A percentile compares a stretch with the other conserved stretches of the same genome.
phyloP scores from a whole-genome alignment of 257 asterid genomes.

The Solanum appendiculatum region DNA sequence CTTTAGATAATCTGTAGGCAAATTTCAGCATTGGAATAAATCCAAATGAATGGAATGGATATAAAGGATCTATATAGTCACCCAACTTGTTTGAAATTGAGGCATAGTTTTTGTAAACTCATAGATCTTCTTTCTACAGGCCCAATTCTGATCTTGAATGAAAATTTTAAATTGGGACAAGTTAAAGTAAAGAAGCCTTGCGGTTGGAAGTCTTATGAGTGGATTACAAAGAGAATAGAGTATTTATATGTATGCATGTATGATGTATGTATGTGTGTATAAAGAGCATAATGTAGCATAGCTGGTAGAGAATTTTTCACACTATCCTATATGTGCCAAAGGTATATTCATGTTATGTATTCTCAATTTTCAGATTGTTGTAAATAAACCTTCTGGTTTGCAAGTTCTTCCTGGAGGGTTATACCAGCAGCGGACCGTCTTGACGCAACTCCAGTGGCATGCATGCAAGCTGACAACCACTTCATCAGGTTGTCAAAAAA shows the following conservation, averaged over 20 bases:
- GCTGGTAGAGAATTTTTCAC: background rate
- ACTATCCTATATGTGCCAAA: background rate
- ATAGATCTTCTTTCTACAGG: background rate
- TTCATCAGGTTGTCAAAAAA: conserved; percentile 30
- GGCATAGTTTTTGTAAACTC: background rate
- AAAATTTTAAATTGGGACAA: background rate
- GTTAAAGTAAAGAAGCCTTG: background rate
- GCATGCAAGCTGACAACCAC: conserved; percentile 19
- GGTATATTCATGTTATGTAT: background rate
- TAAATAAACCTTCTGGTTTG: conserved; percentile 83
- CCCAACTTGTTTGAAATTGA: background rate
- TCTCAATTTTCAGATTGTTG: conserved; percentile 54
- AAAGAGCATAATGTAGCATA: background rate
- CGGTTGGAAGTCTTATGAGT: background rate
- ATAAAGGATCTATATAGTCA: background rate
- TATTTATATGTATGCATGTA: background rate
- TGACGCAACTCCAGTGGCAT: conserved; percentile 76
- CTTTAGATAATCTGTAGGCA: background rate
- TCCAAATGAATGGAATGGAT: background rate
- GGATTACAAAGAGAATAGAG: background rate
- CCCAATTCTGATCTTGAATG: background rate
- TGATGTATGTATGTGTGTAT: background rate
- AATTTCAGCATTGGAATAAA: background rate
- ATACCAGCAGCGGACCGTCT: conserved; percentile 91
- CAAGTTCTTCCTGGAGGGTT: conserved; percentile 97